These are phyloP conservation scores for Alternaria tenuissima DNA, from an alignment of 2,329 filamentous ascomycete genomes.

Conservation along the genomic window DNA sequence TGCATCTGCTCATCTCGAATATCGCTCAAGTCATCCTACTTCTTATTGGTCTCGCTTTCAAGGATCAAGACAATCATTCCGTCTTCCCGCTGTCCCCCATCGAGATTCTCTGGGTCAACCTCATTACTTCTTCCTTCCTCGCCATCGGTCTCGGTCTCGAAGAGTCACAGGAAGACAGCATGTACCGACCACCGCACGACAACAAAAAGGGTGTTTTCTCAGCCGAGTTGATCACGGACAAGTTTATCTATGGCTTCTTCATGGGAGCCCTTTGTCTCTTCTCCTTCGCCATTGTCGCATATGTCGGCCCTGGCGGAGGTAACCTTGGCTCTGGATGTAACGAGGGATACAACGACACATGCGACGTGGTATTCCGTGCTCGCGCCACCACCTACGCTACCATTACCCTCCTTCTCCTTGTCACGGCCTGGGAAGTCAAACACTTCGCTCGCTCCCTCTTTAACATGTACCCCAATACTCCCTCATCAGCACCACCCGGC, in stretches of 20 bases:
- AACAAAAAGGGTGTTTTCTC: conserved; percentile 56
- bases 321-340: conserved; percentile 56
- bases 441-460: conserved; percentile 56
- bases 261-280: conserved; percentile 57
- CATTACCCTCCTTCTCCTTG: conserved; percentile 55
- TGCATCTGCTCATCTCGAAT: conserved; percentile 59
- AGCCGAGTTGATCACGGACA: conserved; percentile 57
- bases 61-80: conserved; percentile 54
- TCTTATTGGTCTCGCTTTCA: conserved; percentile 57
- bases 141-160: conserved; percentile 58
- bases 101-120: conserved; percentile 59
- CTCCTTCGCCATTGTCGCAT: conserved; percentile 56
- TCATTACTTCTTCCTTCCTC: conserved; percentile 58
- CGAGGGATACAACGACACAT: conserved; percentile 53
- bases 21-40: conserved; percentile 59
- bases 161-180: conserved; percentile 56
- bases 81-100: conserved; percentile 58
- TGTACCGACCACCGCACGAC: conserved; percentile 56
- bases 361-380: conserved; percentile 55
- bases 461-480: conserved; percentile 54
- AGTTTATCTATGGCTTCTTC: conserved; percentile 58
- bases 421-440: conserved; percentile 60
- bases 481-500: conserved; percentile 27
- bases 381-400: conserved; percentile 57
- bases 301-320: conserved; percentile 52